These are phyloP conservation scores for Lasiosphaeris hirsuta DNA, from an alignment of 495 filamentous ascomycete genomes.

Conservation along the genomic window DNA sequence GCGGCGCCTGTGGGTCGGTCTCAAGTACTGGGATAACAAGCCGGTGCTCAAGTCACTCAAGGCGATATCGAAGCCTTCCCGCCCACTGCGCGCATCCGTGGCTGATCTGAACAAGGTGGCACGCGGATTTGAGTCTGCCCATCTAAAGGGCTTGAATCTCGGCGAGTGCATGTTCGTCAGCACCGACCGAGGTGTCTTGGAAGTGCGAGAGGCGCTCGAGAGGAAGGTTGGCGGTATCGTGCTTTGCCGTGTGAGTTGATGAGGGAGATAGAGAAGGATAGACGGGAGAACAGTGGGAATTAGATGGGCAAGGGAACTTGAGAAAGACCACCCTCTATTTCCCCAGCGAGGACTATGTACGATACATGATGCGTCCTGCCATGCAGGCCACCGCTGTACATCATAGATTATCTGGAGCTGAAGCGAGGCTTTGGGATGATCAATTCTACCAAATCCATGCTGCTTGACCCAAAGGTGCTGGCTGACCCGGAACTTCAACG, in stretches of 20 bases:
- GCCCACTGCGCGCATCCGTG: conserved; percentile 62
- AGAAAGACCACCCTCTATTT: background rate
- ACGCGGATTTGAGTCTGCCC: conserved; percentile 60
- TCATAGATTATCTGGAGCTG: too few species aligned
- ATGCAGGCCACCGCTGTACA: too few species aligned
- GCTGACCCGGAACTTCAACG: too few species aligned
- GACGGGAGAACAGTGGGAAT: background rate
- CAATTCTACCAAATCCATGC: too few species aligned
- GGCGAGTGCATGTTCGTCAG: conserved; percentile 82
- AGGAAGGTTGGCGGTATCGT: conserved; percentile 80
- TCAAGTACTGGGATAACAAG: conserved; percentile 90
- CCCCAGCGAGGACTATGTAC: too few species aligned
- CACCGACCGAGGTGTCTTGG: conserved; percentile 78
- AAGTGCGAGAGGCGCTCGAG: conserved; percentile 82
- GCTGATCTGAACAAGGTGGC: conserved; percentile 58
- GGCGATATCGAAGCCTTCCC: conserved; percentile 73
- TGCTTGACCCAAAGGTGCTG: too few species aligned
- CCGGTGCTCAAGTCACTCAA: conserved; percentile 72
- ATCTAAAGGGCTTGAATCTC: conserved; percentile 68
- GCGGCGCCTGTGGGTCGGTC: conserved; percentile 80
- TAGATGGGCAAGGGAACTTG: background rate
- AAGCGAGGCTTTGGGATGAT: too few species aligned
- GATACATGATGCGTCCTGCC: too few species aligned
- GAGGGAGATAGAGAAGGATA: conserved; percentile 9
- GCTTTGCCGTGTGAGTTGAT: conserved; percentile 65